Conservation (phyloP, 78 protist genomes). For the Dictyostelium citrinum region DNA sequence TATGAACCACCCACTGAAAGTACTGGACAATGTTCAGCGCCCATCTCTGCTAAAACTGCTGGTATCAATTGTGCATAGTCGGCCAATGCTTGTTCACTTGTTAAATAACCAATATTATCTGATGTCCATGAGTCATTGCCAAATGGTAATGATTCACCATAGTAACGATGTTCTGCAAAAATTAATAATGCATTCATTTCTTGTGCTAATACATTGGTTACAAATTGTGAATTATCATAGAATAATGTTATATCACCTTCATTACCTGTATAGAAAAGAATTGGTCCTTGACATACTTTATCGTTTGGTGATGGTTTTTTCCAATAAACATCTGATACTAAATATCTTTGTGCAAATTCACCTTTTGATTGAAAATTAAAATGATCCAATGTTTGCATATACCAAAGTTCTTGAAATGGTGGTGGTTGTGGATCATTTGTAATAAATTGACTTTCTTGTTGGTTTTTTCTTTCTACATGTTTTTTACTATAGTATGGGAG, state of each 20-base stretch:
- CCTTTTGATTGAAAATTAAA: slow-evolving; percentile 64
- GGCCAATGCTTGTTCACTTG: slow-evolving; percentile 88
- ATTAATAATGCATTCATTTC: slow-evolving; percentile 78
- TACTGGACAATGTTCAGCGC: slow-evolving; percentile 51
- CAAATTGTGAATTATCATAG: slow-evolving; percentile 86
- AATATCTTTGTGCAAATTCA: slow-evolving; percentile 42
- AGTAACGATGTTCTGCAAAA: slow-evolving; percentile 91
- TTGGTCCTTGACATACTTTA: slow-evolving; percentile 21
- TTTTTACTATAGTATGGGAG: slow-evolving; percentile 40
- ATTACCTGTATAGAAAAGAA: slow-evolving; percentile 93
- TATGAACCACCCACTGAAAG: slow-evolving; percentile 73
- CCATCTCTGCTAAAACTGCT: not conserved
- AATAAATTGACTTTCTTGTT: not conserved
- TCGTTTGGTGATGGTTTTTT: not conserved
- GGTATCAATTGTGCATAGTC: slow-evolving; percentile 74
- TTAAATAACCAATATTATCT: slow-evolving; percentile 13
- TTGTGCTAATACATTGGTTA: slow-evolving; percentile 79
- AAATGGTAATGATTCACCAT: slow-evolving; percentile 84
- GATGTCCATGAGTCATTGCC: slow-evolving; percentile 45
- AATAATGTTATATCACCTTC: slow-evolving; percentile 88
- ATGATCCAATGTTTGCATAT: slow-evolving; percentile 79
- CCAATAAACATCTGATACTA: slow-evolving; percentile 23
- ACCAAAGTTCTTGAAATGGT: slow-evolving; percentile 23
- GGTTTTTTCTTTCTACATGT: not conserved
- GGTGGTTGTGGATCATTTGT: slow-evolving; percentile 48